These are phyloP conservation scores for Aspergillus affinis DNA, from an alignment of 495 filamentous ascomycete genomes.

Conservation along the genomic window DNA sequence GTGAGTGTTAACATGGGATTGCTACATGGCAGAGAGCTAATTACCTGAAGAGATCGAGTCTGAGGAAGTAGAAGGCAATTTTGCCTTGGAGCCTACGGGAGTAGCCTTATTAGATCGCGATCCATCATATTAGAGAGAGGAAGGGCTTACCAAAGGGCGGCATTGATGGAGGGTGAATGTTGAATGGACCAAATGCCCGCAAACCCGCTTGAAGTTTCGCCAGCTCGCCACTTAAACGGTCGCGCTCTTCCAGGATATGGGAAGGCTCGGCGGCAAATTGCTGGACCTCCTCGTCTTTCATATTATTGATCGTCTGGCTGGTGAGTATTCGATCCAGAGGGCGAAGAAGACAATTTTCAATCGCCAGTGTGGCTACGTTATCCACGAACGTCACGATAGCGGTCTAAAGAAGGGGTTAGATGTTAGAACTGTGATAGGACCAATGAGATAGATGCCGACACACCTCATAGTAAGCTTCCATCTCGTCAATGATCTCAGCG, in stretches of 20 bases:
- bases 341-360: slow-evolving; percentile 56
- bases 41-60: no score
- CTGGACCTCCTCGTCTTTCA: slow-evolving; percentile 27
- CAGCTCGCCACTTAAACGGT: slow-evolving; percentile 15
- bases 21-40: no score
- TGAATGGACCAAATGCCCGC: slow-evolving; percentile 7
- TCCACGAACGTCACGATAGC: slow-evolving; percentile 62
- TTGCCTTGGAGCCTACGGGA: no score
- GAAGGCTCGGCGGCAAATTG: slow-evolving; percentile 22
- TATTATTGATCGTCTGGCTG: slow-evolving; percentile 26
- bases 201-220: slow-evolving; percentile 22
- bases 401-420: slow-evolving; percentile 38
- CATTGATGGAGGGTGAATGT: neutral
- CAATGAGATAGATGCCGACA: slow-evolving; percentile 8
- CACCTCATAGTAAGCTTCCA: slow-evolving; percentile 40
- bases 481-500: slow-evolving; percentile 31
- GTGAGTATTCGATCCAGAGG: slow-evolving; percentile 31
- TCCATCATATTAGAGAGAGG: neutral
- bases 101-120: no score
- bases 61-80: no score
- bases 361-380: slow-evolving; percentile 56
- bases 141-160: neutral
- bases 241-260: slow-evolving; percentile 8
- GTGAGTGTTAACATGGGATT: no score
- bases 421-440: neutral